Evolutionary conservation across 2,329 filamentous ascomycete species (phyloP).

Genomic region (Aureobasidium sp.): DNA sequence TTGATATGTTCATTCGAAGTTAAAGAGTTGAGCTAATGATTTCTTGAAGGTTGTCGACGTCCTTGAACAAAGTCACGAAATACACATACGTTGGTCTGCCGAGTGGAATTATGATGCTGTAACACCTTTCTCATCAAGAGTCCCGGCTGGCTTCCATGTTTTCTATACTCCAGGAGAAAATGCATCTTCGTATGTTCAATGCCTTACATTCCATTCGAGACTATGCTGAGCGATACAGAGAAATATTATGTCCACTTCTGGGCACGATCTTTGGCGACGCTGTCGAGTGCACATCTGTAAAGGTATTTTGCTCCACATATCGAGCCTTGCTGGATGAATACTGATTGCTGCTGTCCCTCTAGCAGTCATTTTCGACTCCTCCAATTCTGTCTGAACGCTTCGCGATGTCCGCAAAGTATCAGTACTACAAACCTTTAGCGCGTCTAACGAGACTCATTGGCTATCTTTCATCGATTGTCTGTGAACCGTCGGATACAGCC

Average conservation of each 20-base stretch:
- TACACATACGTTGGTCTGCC: constrained; percentile 75
- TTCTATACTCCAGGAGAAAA: constrained; percentile 57
- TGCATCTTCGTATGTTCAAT: constrained; percentile 26
- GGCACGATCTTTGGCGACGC: constrained; percentile 46
- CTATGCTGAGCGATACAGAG: constrained; percentile 24
- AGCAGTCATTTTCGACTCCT: constrained; percentile 27
- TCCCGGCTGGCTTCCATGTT: constrained; percentile 74
- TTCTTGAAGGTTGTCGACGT: constrained; percentile 47
- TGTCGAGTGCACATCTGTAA: constrained; percentile 46
- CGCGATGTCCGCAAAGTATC: constrained; percentile 53
- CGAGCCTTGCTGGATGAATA: not conserved
- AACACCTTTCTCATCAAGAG: constrained; percentile 63
- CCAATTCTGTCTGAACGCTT: constrained; percentile 50
- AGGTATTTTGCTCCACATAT: constrained; percentile 28
- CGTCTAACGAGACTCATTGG: constrained; percentile 15
- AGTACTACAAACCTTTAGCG: constrained; percentile 62
- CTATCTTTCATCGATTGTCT: not conserved
- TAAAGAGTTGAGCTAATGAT: constrained; percentile 9
- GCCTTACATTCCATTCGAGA: not conserved
- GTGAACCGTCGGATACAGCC: not conserved
- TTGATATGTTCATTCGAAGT: not conserved
- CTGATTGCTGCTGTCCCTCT: not conserved
- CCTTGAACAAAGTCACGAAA: constrained; percentile 56
- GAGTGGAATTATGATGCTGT: constrained; percentile 48
- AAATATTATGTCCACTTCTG: constrained; percentile 50